Evolutionary conservation across 169 alveolate species (phyloP), one percentile per base, ranked within the genome.

Genomic region (Plasmodium billcollinsi): DNA sequence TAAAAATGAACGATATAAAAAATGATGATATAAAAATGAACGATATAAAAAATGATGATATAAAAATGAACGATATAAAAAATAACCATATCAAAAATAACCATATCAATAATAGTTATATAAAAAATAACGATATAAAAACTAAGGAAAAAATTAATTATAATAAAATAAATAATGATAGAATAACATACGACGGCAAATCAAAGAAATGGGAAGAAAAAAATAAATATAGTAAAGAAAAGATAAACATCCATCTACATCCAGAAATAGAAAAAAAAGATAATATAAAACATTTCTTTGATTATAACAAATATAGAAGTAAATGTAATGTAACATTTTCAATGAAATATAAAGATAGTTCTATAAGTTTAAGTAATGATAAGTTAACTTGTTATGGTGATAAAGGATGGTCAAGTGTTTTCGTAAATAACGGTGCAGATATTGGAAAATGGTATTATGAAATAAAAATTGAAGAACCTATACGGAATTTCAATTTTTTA

Each of bases 361-460:
- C 58, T 58, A 33, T 85, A 24, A 70, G 50, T 24, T 49, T 85
- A 71, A 85, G 92, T 63, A 61, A 50, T 33, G 92, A 85, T 26
- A 70, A 71, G 43, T 69, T 85, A n/a, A 85, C 92, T 24, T 85
- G 92, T 61, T 85, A 85, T 52, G 92, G 92, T 21, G 88, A 85
- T 65, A 85, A 85, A 61, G 92, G 92, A 18, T 85, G 92, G 92
- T 70, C 92, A 2, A 85, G 92, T 52, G 92, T 85, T 66, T 89
- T 89, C 52, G 88, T 85, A 15, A 62, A 71, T 80, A 88, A 65
- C 73, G 88, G 76, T 21, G 86, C 88, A 14, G 93, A 73, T 56
- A 24, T 52, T 47, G 88, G 88, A n/a, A 66, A 73, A 65, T 88
- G 96, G 96, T 94, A 94, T 88, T 94, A 76, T 72, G 96, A 94